Evolutionary conservation across 345 rosid species (phyloP).

Genomic region (Murraya paniculata): DNA sequence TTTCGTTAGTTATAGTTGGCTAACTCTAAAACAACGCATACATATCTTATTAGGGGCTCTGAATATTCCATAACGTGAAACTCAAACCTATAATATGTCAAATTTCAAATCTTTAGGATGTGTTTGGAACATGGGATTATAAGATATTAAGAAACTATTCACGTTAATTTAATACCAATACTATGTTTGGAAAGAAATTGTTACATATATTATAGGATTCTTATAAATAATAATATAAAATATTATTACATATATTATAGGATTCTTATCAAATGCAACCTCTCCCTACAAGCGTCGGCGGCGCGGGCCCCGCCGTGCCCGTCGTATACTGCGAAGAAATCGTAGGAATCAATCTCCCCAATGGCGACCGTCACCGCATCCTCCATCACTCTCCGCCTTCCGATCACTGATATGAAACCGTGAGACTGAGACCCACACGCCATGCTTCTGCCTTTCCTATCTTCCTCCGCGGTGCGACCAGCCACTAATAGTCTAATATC

Average conservation of each 20-base stretch:
- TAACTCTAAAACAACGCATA: no score
- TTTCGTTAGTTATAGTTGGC: no score
- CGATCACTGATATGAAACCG: slow-evolving; percentile 38
- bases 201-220: no score
- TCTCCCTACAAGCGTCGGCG: slow-evolving; percentile 25
- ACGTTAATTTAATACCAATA: no score
- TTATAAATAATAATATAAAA: no score
- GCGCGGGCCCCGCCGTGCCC: slow-evolving; percentile 37
- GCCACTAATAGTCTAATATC: not conserved
- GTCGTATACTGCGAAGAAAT: slow-evolving; percentile 40
- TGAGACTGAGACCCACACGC: slow-evolving; percentile 20
- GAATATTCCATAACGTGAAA: no score
- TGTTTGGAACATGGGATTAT: no score
- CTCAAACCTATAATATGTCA: no score
- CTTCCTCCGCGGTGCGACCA: not conserved
- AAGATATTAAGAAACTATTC: no score
- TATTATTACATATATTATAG: no score
- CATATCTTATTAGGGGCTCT: no score
- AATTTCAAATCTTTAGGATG: slow-evolving; percentile 17
- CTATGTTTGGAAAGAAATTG: no score
- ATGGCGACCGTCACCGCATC: slow-evolving; percentile 27
- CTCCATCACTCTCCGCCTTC: slow-evolving; percentile 36
- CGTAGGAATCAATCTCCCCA: slow-evolving; percentile 19
- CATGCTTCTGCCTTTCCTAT: not conserved
- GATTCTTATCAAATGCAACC: slow-evolving; percentile 35